Conservation (phyloP, 2,329 filamentous ascomycete species). For the Elsinoe batatas region DNA sequence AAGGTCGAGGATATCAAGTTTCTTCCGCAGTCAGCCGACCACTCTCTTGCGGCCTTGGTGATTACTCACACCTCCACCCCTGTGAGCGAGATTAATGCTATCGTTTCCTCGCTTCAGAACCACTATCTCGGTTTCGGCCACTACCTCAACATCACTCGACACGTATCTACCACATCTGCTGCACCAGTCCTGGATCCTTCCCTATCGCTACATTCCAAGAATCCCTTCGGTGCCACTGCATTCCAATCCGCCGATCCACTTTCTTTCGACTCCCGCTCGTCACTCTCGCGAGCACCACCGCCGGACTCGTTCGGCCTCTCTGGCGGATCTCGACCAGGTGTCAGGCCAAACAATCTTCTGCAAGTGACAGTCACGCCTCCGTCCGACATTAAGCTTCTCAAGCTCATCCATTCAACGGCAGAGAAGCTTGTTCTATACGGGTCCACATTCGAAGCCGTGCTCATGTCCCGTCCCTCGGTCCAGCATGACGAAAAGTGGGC, state of each 20-base stretch:
- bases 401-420: slow-evolving; percentile 78
- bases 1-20: slow-evolving; percentile 66
- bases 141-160: slow-evolving; percentile 68
- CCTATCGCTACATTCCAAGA: slow-evolving; percentile 27
- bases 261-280: slow-evolving; percentile 33
- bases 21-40: slow-evolving; percentile 25
- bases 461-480: slow-evolving; percentile 79
- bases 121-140: slow-evolving; percentile 77
- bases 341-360: slow-evolving; percentile 15
- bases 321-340: slow-evolving; percentile 5
- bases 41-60: slow-evolving; percentile 64
- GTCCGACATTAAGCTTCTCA: slow-evolving; percentile 65
- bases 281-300: slow-evolving; percentile 35
- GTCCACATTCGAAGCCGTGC: slow-evolving; percentile 79
- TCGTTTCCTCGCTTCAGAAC: slow-evolving; percentile 69
- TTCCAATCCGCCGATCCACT: slow-evolving; percentile 32
- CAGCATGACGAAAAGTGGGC: slow-evolving; percentile 84
- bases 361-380: slow-evolving; percentile 53
- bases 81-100: slow-evolving; percentile 70
- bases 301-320: slow-evolving; percentile 27
- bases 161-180: slow-evolving; percentile 59
- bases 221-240: slow-evolving; percentile 65
- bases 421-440: slow-evolving; percentile 49
- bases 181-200: slow-evolving; percentile 13
- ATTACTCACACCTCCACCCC: slow-evolving; percentile 72